Base-by-base conservation (phyloP, 2,329 filamentous ascomycete genomes). In the Aspergillus hiratsukae region DNA sequence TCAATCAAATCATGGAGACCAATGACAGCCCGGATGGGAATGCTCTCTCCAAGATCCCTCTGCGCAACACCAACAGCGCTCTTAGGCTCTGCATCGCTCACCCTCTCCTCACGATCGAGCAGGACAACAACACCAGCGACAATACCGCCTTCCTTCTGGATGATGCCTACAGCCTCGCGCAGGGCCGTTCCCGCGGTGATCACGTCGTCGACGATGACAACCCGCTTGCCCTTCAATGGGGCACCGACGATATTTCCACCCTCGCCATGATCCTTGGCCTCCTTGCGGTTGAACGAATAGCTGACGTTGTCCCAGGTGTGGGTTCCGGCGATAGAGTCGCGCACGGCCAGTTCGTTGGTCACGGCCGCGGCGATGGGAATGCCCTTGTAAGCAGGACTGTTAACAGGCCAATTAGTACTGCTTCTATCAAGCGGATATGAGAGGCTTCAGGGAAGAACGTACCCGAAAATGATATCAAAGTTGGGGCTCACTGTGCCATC, bases 181-280 rank as follows among this genome's bases (percentile, higher is more conserved):
- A 97, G 92, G 43, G 94, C 94, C 1, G 92, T 97, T 28, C 94
- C 94, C 0, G 91, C 93, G 1, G 92, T 97, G 68, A 97, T 93
- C 56, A 99, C 93, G 76, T 97, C 94, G 79, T 99, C 94, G 43
- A 99, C 87, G 65, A 99, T 89, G 35, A 99, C 81, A 17, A 97
- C 86, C 58, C 83, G 85, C 82, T 94, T 92, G 53, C 90, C 92
- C 76, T 89, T 88, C 68, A 97, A 79, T 6, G 87, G 83, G 29
- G 91, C 89, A 10, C 94, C 94, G 14, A 97, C 92, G 67, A 97
- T 96, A 72, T 85, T 89, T 48, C 94, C 93, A 35, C 93, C 93
- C 76, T 99, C 94, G 48, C 94, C 93, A 73, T 97, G 93, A 69
- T 91, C 89, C 80, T 97, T 97, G 68, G 87, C 89, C 78, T 97